Evolutionary conservation across 2,329 filamentous ascomycete genomes (phyloP).

Genomic region (Epichloe coenophiala): DNA sequence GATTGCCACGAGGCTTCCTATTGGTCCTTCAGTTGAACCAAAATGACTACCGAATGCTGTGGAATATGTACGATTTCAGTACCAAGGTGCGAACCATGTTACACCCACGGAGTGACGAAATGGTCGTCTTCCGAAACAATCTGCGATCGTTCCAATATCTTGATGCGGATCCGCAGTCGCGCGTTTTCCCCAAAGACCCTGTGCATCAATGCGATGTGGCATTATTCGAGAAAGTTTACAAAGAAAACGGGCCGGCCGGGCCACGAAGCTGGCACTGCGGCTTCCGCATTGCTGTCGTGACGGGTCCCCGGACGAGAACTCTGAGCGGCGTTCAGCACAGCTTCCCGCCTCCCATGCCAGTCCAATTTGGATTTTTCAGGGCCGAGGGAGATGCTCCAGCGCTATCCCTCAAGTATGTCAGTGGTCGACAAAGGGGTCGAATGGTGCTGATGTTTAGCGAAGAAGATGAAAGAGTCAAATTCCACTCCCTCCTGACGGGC

Average conservation of each 20-base stretch:
- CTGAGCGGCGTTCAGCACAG: conserved; percentile 63
- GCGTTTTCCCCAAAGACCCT: conserved; percentile 63
- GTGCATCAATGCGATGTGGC: conserved; percentile 58
- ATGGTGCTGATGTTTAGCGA: conserved; percentile 70
- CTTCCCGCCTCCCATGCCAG: conserved; percentile 49
- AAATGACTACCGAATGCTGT: conserved; percentile 65
- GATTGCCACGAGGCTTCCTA: conserved; percentile 62
- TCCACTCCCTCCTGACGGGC: conserved; percentile 63
- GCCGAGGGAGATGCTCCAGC: conserved; percentile 55
- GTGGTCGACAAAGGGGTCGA: conserved; percentile 49
- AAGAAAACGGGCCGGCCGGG: conserved; percentile 59
- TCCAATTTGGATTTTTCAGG: conserved; percentile 67
- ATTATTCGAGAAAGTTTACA: conserved; percentile 58
- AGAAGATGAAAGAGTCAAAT: conserved; percentile 51
- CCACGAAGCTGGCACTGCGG: conserved; percentile 63
- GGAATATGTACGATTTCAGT: conserved; percentile 77
- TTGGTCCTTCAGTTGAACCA: conserved; percentile 59
- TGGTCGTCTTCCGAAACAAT: conserved; percentile 52
- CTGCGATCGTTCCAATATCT: conserved; percentile 70
- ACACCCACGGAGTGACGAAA: conserved; percentile 55
- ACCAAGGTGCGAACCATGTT: conserved; percentile 61
- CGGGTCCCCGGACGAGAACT: conserved; percentile 62
- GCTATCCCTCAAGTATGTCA: conserved; percentile 57
- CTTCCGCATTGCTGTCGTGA: conserved; percentile 65
- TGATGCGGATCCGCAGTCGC: conserved; percentile 54